A percentile compares a stretch with the other conserved stretches of the same genome.
Conservation (phyloP, 164 flowering plant species). For the Warburgia ugandensis region DNA sequence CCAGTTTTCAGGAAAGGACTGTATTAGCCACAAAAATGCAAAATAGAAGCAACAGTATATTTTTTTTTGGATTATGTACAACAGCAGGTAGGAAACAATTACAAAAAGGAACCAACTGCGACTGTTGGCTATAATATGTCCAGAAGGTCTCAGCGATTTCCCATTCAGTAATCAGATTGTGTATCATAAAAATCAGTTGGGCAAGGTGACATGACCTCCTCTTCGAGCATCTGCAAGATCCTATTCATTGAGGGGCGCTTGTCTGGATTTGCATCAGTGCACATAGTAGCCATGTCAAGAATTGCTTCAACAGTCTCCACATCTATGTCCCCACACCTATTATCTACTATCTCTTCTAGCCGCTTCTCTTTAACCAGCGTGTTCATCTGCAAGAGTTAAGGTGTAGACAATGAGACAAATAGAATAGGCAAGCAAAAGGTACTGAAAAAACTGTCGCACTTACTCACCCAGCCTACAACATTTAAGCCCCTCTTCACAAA, state of each 20-base stretch:
- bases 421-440: neutral
- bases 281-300: slow-evolving; percentile 65
- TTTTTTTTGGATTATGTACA: too few species aligned
- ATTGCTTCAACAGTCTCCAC: slow-evolving; percentile 68
- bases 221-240: slow-evolving; percentile 76
- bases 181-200: slow-evolving; percentile 83
- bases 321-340: slow-evolving; percentile 57
- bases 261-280: slow-evolving; percentile 77
- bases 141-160: too few species aligned
- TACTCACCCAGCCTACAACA: slow-evolving; percentile 91
- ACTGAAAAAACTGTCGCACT: neutral
- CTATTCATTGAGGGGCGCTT: slow-evolving; percentile 79
- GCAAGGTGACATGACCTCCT: slow-evolving; percentile 87
- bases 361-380: slow-evolving; percentile 53
- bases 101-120: too few species aligned
- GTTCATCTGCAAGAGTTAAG: slow-evolving; percentile 57
- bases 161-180: slow-evolving; percentile 64
- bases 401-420: neutral
- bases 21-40: too few species aligned
- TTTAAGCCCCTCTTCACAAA: slow-evolving; percentile 78
- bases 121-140: too few species aligned
- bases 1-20: too few species aligned
- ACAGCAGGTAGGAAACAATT: too few species aligned
- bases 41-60: too few species aligned
- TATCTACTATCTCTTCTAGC: slow-evolving; percentile 67